phyloP scores from a whole-genome alignment of 2,329 filamentous ascomycete genomes.

The Alternaria angustiovoidea region DNA sequence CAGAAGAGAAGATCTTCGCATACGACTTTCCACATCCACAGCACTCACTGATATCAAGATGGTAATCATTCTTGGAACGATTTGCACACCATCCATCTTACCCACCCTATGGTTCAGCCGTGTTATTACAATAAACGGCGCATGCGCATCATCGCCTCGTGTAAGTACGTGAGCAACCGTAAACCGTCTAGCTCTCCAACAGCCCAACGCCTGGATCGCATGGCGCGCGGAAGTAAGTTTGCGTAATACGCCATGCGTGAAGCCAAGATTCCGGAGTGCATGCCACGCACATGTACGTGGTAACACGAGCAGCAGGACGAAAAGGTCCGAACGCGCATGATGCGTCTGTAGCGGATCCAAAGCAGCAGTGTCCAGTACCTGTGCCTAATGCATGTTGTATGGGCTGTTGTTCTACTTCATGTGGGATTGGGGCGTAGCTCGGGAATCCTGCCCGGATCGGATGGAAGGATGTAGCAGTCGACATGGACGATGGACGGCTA shows the following conservation, averaged over 20 bases:
- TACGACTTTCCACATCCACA: background rate
- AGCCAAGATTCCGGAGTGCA: constrained; percentile 5
- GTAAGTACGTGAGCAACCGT: background rate
- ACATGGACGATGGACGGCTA: constrained; percentile 14
- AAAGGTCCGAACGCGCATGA: constrained; percentile 7
- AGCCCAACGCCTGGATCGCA: background rate
- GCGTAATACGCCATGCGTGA: constrained; percentile 6
- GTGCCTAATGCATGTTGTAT: constrained; percentile 1
- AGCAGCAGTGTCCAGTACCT: background rate
- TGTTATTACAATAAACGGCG: background rate
- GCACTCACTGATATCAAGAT: background rate
- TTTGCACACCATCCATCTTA: background rate
- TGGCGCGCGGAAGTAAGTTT: constrained; percentile 8
- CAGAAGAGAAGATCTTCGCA: background rate
- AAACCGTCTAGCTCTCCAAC: background rate
- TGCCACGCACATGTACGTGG: constrained; percentile 3
- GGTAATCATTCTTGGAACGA: background rate
- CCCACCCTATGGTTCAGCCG: background rate
- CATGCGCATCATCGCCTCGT: background rate
- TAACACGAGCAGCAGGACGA: background rate
- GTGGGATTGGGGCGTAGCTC: constrained; percentile 13
- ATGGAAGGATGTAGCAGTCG: constrained; percentile 10
- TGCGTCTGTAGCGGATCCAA: constrained; percentile 3
- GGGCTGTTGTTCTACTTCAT: background rate
- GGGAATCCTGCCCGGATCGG: constrained; percentile 14